phyloP scores from a whole-genome alignment of 306 rosid species.

The Prunus mira region DNA sequence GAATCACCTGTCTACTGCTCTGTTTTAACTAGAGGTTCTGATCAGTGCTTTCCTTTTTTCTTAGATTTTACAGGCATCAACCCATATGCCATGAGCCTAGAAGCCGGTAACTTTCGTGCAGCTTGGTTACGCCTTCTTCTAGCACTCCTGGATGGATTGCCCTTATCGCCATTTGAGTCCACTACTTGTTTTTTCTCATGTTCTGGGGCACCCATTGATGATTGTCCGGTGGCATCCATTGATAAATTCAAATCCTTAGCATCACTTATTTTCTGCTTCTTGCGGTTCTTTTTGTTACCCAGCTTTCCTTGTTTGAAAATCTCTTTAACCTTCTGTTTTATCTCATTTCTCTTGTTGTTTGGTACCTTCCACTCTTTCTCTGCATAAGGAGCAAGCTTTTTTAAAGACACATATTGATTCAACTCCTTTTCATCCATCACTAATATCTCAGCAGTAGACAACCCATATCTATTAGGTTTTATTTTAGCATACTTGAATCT shows the following conservation, averaged over 20 bases:
- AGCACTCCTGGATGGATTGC: slow-evolving; percentile 54
- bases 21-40: not conserved
- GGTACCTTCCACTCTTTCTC: slow-evolving; percentile 82
- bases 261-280: slow-evolving; percentile 33
- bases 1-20: slow-evolving; percentile 35
- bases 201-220: slow-evolving; percentile 22
- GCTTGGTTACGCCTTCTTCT: slow-evolving; percentile 49
- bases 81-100: slow-evolving; percentile 55
- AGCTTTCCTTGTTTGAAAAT: slow-evolving; percentile 32
- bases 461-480: slow-evolving; percentile 62
- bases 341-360: slow-evolving; percentile 45
- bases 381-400: slow-evolving; percentile 77
- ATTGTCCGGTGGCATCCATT: not conserved
- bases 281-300: slow-evolving; percentile 28
- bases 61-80: slow-evolving; percentile 45
- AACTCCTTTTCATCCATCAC: slow-evolving; percentile 73
- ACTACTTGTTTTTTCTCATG: slow-evolving; percentile 32
- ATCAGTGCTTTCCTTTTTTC: slow-evolving; percentile 45
- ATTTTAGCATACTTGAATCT: slow-evolving; percentile 88
- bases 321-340: slow-evolving; percentile 66
- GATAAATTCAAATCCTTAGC: slow-evolving; percentile 33
- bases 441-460: slow-evolving; percentile 52
- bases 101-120: slow-evolving; percentile 30
- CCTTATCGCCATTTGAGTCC: slow-evolving; percentile 27
- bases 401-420: slow-evolving; percentile 72